Evolutionary conservation across 495 filamentous ascomycete species (phyloP).

Genomic region (Cladorrhinum samala): DNA sequence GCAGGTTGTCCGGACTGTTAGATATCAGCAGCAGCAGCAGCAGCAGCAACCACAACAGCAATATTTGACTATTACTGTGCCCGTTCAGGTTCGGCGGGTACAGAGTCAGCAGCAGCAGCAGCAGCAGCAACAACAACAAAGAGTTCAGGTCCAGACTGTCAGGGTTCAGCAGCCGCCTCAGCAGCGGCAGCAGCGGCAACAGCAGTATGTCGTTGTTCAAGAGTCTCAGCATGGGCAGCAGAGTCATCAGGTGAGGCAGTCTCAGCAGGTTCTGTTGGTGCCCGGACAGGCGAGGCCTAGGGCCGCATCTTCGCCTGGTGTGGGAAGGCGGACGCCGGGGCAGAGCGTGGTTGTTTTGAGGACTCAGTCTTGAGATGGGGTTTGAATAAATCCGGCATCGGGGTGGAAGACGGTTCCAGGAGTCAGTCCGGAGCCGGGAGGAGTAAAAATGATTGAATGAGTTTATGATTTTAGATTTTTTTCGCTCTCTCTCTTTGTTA

Average conservation of each 20-base stretch:
- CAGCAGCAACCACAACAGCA: slow-evolving; percentile 3
- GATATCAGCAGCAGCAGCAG: no score
- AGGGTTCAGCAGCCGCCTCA: not conserved
- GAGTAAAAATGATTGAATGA: no score
- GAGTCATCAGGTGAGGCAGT: not conserved
- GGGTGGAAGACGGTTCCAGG: not conserved
- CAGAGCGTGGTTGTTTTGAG: slow-evolving; percentile 1
- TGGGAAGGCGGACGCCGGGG: not conserved
- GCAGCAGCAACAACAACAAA: not conserved
- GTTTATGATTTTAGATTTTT: no score
- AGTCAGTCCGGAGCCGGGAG: not conserved
- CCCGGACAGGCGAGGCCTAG: not conserved
- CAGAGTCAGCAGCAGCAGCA: not conserved
- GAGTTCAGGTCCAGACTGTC: not conserved
- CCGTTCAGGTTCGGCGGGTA: not conserved
- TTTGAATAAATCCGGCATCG: not conserved
- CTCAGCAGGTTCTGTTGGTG: not conserved
- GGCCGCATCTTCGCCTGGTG: no score
- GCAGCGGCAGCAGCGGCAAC: not conserved
- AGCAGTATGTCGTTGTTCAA: not conserved
- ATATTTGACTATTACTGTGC: not conserved
- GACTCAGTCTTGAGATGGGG: not conserved
- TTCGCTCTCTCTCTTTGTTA: no score
- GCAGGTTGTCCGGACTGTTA: no score
- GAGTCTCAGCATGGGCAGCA: not conserved